Evolutionary conservation across 1,284 basidiomycete species (phyloP).

Genomic region (Ceratorhiza oryzae-sativae): DNA sequence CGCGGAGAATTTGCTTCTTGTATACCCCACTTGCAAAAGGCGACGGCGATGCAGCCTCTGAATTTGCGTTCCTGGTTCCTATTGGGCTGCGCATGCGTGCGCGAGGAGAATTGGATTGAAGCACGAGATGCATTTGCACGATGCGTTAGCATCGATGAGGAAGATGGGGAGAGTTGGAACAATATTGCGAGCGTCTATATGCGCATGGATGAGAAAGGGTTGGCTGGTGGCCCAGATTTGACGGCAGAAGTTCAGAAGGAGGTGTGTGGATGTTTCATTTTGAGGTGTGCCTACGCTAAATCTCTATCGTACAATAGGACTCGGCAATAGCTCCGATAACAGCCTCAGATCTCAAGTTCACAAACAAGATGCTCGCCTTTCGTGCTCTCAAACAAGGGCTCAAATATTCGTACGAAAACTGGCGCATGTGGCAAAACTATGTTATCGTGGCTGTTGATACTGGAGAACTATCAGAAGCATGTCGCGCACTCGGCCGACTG

Average conservation of each 20-base stretch:
- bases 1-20: conserved; percentile 69
- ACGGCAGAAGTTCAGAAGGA: conserved; percentile 24
- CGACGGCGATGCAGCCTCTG: conserved; percentile 89
- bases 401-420: conserved; percentile 85
- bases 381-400: conserved; percentile 93
- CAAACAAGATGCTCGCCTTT: conserved; percentile 87
- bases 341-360: conserved; percentile 46
- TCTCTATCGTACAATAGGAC: background rate
- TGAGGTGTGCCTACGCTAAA: background rate
- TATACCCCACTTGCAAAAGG: conserved; percentile 71
- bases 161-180: conserved; percentile 98
- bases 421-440: conserved; percentile 99
- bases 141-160: conserved; percentile 90
- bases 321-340: background rate
- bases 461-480: conserved; percentile 88
- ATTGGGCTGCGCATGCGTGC: conserved; percentile 88
- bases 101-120: conserved; percentile 81
- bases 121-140: conserved; percentile 85
- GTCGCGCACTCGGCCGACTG: conserved; percentile 81
- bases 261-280: background rate
- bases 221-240: conserved; percentile 43
- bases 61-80: conserved; percentile 93
- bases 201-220: conserved; percentile 62
- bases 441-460: conserved; percentile 94
- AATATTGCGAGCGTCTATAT: conserved; percentile 97